Conservation (phyloP, 106 monocot species). For the Posidonia australis region DNA sequence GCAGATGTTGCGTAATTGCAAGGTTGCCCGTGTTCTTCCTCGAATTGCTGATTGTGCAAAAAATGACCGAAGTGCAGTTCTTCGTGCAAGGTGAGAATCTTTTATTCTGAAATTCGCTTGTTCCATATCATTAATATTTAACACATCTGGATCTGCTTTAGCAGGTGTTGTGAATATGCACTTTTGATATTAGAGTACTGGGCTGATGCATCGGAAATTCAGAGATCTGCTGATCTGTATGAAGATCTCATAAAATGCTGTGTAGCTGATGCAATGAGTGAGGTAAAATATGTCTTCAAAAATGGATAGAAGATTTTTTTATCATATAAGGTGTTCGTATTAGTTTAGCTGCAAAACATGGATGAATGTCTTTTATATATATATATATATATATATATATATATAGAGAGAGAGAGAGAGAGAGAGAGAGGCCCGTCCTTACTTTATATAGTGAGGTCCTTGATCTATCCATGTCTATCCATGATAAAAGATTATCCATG, state of each 20-base stretch:
- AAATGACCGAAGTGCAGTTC: slow-evolving; percentile 82
- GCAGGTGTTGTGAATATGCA: slow-evolving; percentile 99
- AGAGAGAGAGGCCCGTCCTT: no score
- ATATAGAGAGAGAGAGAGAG: no score
- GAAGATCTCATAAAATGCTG: slow-evolving; percentile 97
- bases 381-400: no score
- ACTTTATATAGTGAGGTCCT: no score
- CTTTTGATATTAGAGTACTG: slow-evolving; percentile 91
- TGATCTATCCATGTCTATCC: no score
- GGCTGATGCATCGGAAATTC: slow-evolving; percentile 99
- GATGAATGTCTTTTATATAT: no score
- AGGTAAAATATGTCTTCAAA: slow-evolving; percentile 31
- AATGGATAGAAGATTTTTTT: no score
- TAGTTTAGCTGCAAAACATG: no score
- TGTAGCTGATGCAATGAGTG: slow-evolving; percentile 99
- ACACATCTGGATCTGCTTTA: neutral
- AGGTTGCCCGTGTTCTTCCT: slow-evolving; percentile 86
- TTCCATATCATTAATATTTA: neutral
- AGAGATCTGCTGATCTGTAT: slow-evolving; percentile 85
- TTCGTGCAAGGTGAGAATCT: slow-evolving; percentile 77
- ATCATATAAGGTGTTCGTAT: no score
- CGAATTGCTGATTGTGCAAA: slow-evolving; percentile 81
- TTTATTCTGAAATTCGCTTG: neutral
- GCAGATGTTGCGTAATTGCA: slow-evolving; percentile 96
- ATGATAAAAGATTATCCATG: no score